These are phyloP conservation scores for Krasilnikovozyma curviuscula DNA, from an alignment of 768 basidiomycete genomes.

Conservation along the genomic window DNA sequence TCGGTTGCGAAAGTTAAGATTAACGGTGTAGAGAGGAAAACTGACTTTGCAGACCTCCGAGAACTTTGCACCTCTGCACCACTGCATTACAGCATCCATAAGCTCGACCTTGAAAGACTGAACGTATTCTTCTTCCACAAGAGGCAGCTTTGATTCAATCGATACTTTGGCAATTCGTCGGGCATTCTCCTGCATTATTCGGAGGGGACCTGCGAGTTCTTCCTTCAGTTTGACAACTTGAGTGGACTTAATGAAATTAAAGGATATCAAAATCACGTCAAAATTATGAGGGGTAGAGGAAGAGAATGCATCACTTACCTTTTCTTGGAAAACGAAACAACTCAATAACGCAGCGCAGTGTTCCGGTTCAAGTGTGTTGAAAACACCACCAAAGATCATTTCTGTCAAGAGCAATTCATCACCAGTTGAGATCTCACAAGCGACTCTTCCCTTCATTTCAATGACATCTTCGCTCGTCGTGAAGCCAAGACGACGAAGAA, in stretches of 20 bases:
- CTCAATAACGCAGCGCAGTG: slow-evolving; percentile 85
- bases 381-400: slow-evolving; percentile 89
- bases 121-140: slow-evolving; percentile 89
- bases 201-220: slow-evolving; percentile 76
- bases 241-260: slow-evolving; percentile 10
- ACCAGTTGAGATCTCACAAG: slow-evolving; percentile 93
- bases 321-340: slow-evolving; percentile 95
- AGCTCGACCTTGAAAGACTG: slow-evolving; percentile 93
- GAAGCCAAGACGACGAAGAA: slow-evolving; percentile 77
- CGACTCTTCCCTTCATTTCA: slow-evolving; percentile 92
- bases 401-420: slow-evolving; percentile 93
- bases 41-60: slow-evolving; percentile 69
- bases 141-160: slow-evolving; percentile 69
- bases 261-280: too few relatives aligned
- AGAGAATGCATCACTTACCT: slow-evolving; percentile 35
- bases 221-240: slow-evolving; percentile 57
- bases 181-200: slow-evolving; percentile 89
- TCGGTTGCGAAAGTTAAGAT: background rate
- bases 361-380: slow-evolving; percentile 74
- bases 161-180: slow-evolving; percentile 91
- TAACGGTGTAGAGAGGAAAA: background rate
- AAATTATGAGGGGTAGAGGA: background rate
- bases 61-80: slow-evolving; percentile 97
- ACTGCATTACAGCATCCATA: slow-evolving; percentile 92
- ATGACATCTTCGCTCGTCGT: slow-evolving; percentile 77